Evolutionary conservation across 192 early-diverging fungal species (phyloP).

Genomic region (Entophlyctis luteolus): DNA sequence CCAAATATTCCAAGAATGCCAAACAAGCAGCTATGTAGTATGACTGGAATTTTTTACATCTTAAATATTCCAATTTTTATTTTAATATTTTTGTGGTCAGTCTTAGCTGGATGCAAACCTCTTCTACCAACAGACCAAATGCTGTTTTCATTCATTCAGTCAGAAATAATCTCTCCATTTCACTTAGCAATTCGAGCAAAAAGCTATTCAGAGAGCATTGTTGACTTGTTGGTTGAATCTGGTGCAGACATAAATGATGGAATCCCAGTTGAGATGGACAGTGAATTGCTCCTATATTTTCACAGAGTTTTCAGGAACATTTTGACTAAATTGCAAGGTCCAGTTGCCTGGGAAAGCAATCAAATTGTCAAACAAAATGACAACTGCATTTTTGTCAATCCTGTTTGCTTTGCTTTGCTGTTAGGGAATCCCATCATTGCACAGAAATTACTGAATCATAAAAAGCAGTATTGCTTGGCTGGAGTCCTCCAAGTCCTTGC

Average conservation of each 20-base stretch:
- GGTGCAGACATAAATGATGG: slow-evolving; percentile 19
- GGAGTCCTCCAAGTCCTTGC: slow-evolving; percentile 16
- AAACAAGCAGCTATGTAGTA: background rate
- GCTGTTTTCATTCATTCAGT: background rate
- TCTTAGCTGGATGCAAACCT: slow-evolving; percentile 4
- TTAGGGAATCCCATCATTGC: slow-evolving; percentile 22
- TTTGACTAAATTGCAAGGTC: background rate
- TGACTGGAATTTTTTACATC: background rate
- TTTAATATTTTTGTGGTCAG: slow-evolving; percentile 1
- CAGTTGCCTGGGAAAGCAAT: background rate
- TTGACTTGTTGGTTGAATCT: slow-evolving; percentile 12
- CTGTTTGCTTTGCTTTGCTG: slow-evolving; percentile 21
- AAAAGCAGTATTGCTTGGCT: slow-evolving; percentile 2
- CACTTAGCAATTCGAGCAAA: slow-evolving; percentile 26
- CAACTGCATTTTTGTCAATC: slow-evolving; percentile 8
- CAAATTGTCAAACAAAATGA: background rate
- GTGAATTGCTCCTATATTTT: slow-evolving; percentile 1
- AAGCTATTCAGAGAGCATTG: background rate
- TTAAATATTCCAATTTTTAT: background rate
- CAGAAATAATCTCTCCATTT: slow-evolving; percentile 10
- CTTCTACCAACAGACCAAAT: background rate
- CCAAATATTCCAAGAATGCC: background rate
- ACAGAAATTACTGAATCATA: slow-evolving; percentile 1
- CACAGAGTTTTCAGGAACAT: slow-evolving; percentile 1
- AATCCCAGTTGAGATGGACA: slow-evolving; percentile 24